phyloP scores from a whole-genome alignment of 306 rosid species.

The Canavalia gladiata region DNA sequence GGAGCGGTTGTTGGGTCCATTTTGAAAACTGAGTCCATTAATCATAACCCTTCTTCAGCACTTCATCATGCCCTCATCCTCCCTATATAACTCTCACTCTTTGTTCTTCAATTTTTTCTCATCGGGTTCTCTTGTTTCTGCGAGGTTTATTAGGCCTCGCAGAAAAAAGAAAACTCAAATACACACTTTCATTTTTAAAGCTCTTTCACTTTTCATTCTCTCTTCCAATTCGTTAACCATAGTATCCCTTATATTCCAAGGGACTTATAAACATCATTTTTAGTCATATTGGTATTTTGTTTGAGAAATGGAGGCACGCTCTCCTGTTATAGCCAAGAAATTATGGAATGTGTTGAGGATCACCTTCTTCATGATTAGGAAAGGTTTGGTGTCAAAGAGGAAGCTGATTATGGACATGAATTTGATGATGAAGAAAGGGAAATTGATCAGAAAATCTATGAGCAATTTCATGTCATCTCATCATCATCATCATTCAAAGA shows the following conservation, averaged over 20 bases:
- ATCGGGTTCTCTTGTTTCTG: slow-evolving; percentile 56
- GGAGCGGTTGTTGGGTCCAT: slow-evolving; percentile 50
- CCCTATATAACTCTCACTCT: slow-evolving; percentile 45
- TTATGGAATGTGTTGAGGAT: slow-evolving; percentile 66
- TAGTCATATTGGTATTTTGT: neutral
- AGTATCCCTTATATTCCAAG: neutral
- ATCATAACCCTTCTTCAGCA: neutral
- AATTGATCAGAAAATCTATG: slow-evolving; percentile 55
- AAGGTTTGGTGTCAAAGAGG: slow-evolving; percentile 66
- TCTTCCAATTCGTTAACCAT: neutral
- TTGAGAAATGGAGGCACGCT: slow-evolving; percentile 40
- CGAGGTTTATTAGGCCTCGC: slow-evolving; percentile 55
- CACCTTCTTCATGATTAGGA: slow-evolving; percentile 61
- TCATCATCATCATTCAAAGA: slow-evolving; percentile 45
- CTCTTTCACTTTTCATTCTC: neutral
- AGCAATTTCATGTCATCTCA: slow-evolving; percentile 59
- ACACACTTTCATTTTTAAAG: neutral
- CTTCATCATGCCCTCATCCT: neutral
- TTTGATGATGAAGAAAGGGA: slow-evolving; percentile 68
- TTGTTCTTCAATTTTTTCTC: neutral
- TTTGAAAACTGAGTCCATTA: slow-evolving; percentile 18
- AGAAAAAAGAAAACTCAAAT: slow-evolving; percentile 57
- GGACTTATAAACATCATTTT: neutral
- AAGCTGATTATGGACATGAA: slow-evolving; percentile 69
- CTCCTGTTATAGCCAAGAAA: slow-evolving; percentile 45